Evolutionary conservation across 225 moss, liverwort and hornwort species (phyloP), one percentile per base, ranked within the genome.

Genomic region (Ulota crispa): DNA sequence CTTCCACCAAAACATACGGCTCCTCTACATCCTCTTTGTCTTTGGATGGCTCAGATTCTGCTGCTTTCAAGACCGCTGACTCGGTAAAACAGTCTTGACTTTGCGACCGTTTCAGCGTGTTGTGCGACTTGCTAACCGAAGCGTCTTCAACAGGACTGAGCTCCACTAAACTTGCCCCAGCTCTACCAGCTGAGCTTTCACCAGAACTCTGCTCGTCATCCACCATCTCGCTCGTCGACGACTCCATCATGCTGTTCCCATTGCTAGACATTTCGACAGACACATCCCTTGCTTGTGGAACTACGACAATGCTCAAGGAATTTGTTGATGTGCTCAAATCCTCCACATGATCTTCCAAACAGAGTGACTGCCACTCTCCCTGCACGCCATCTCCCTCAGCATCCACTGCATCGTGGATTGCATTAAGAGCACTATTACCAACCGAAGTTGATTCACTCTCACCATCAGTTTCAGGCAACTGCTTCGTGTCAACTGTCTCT

Each of bases 281-380:
- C 23, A 8, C 12, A 0, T 83, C 73, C 76, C 70, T 66, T 37
- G 71, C 72, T 39, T 59, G 19, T 11, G 83, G 52, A 73, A 77
- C 84, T 26, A 73, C 55, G 14, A 75, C 86, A 16, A 88, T 53
- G 57, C 82, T 59, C 50, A 32, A 63, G 32, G 54, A 86, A 63
- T 74, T 68, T 41, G 80, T 83, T n/a, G 83, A 87, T 7, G 67
- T 77, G 42, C 77, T 81, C 43, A 77, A 76, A 16, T 76, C 79
- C 81, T 69, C 75, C 65, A 30, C 77, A 72, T 59, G 50, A 45
- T 81, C 81, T 24, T 68, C 75, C 47, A 81, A 65, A 64, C 3
- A 47, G 55, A 84, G 50, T 5, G 82, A 34, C 70, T 85, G 85
- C 85, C 84, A 85, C 21, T 43, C 82, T 45, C 37, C 81, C 18